These are phyloP conservation scores for Cryptococcus neoformans DNA, from an alignment of 1,284 basidiomycete genomes.

Conservation along the genomic window DNA sequence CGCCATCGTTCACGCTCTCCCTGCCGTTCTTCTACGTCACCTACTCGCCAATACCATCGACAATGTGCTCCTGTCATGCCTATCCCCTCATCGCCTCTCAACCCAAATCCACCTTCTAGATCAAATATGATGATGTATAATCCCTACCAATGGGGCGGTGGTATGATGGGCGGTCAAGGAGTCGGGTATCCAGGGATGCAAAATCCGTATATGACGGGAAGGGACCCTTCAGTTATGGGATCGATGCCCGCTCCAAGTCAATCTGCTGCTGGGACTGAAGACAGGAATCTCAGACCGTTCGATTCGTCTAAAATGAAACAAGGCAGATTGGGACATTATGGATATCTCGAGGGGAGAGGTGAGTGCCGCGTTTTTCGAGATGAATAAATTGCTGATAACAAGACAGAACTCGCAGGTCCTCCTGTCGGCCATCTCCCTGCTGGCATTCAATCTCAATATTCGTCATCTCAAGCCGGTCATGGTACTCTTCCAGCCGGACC, in stretches of 20 bases:
- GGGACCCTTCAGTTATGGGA: too few species aligned
- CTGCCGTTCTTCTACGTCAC: neutral
- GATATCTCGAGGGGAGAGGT: slow-evolving; percentile 41
- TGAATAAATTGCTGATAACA: neutral
- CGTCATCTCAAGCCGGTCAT: slow-evolving; percentile 4
- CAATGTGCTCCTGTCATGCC: neutral
- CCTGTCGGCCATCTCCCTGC: slow-evolving; percentile 33
- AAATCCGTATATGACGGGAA: too few species aligned
- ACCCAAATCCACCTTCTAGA: slow-evolving; percentile 4
- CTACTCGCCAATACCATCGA: neutral
- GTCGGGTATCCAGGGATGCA: too few species aligned
- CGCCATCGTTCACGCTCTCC: neutral
- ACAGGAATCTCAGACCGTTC: slow-evolving; percentile 18
- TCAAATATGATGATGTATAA: slow-evolving; percentile 17
- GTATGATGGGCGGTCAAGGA: slow-evolving; percentile 1
- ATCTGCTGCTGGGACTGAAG: slow-evolving; percentile 4
- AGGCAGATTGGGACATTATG: slow-evolving; percentile 37
- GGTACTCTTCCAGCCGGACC: neutral
- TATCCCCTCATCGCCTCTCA: slow-evolving; percentile 1
- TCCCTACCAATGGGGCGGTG: slow-evolving; percentile 13
- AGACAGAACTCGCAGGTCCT: slow-evolving; percentile 35
- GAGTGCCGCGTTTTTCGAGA: slow-evolving; percentile 5
- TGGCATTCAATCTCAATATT: slow-evolving; percentile 15
- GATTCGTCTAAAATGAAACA: slow-evolving; percentile 34
- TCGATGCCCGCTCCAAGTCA: neutral